phyloP scores from a whole-genome alignment of 169 alveolate species.

The Ichthyophthirius multifiliis region DNA sequence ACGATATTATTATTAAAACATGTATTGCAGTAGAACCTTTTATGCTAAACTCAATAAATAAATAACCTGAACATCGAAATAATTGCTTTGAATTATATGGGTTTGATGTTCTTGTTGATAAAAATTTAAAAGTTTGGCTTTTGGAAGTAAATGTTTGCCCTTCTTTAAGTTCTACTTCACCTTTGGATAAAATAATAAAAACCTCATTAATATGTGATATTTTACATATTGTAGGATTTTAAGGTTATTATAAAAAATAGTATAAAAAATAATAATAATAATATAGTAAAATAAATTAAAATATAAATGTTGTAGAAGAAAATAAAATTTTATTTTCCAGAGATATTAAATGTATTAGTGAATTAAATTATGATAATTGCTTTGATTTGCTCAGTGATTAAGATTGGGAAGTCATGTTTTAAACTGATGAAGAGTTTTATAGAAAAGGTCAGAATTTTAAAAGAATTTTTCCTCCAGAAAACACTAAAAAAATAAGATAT shows the following conservation, averaged over 20 bases:
- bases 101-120: slow-evolving; percentile 84
- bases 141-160: slow-evolving; percentile 87
- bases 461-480: slow-evolving; percentile 42
- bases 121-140: slow-evolving; percentile 77
- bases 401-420: slow-evolving; percentile 37
- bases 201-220: slow-evolving; percentile 75
- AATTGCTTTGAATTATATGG: slow-evolving; percentile 85
- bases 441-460: slow-evolving; percentile 46
- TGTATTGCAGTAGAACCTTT: slow-evolving; percentile 79
- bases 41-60: slow-evolving; percentile 48
- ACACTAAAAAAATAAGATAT: not conserved
- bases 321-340: not conserved
- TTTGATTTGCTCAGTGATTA: not conserved
- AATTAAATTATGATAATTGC: not conserved
- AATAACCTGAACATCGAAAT: slow-evolving; percentile 46
- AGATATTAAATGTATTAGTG: not conserved
- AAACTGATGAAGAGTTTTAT: slow-evolving; percentile 33
- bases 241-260: slow-evolving; percentile 24
- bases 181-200: slow-evolving; percentile 75
- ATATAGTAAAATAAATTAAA: no score
- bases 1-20: slow-evolving; percentile 83
- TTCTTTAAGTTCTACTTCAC: slow-evolving; percentile 73
- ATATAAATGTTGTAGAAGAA: not conserved
- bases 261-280: not conserved
- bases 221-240: slow-evolving; percentile 57